Evolutionary conservation across 768 basidiomycete genomes (phyloP).

Genomic region (Serpula lacrymans): DNA sequence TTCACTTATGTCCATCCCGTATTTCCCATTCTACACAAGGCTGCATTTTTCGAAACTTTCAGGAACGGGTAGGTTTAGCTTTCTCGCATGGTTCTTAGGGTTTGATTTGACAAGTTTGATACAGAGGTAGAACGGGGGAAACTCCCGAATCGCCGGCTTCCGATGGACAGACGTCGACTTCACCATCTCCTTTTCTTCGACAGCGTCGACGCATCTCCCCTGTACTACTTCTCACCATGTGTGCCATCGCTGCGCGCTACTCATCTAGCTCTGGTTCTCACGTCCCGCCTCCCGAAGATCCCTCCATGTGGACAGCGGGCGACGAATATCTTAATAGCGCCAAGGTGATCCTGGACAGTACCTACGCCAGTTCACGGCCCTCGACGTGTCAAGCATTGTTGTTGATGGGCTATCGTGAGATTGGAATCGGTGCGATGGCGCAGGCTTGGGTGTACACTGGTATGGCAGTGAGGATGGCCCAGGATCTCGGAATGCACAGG

Average conservation of each 20-base stretch:
- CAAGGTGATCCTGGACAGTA: constrained; percentile 59
- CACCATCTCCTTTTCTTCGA: constrained; percentile 36
- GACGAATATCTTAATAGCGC: constrained; percentile 69
- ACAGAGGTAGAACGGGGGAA: constrained; percentile 13
- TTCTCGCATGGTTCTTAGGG: background rate
- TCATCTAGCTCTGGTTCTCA: constrained; percentile 27
- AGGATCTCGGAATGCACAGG: constrained; percentile 82
- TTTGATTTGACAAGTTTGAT: background rate
- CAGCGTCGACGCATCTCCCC: constrained; percentile 50
- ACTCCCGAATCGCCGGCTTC: constrained; percentile 29
- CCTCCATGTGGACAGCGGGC: constrained; percentile 79
- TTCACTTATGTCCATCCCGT: constrained; percentile 79
- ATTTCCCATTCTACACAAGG: constrained; percentile 76
- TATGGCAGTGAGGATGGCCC: constrained; percentile 91
- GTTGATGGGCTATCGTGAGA: constrained; percentile 79
- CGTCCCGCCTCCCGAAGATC: constrained; percentile 35
- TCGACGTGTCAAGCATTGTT: constrained; percentile 78
- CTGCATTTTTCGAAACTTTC: constrained; percentile 60
- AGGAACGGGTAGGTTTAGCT: constrained; percentile 30
- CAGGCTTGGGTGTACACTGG: constrained; percentile 84
- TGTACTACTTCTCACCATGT: constrained; percentile 80
- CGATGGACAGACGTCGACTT: constrained; percentile 14
- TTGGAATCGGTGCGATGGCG: constrained; percentile 87
- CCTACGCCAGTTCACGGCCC: constrained; percentile 69
- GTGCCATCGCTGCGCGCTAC: constrained; percentile 77